Conservation (phyloP, 2,329 filamentous ascomycete species). For the Tricladium varicosporioides region DNA sequence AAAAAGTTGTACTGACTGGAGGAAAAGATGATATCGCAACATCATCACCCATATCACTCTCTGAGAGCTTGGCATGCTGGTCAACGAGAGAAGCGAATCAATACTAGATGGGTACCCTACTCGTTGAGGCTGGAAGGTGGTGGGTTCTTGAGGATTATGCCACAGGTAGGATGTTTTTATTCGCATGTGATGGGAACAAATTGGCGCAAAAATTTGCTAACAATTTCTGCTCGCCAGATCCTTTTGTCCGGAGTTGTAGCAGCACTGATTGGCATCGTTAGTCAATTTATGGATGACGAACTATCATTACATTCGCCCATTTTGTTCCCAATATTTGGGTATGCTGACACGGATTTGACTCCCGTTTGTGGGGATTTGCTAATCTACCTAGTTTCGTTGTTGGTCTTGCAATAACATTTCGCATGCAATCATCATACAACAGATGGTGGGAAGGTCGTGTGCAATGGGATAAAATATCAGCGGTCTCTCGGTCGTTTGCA, state of each 20-base stretch:
- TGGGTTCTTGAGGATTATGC: constrained; percentile 10
- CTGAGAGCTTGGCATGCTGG: constrained; percentile 17
- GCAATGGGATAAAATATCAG: constrained; percentile 19
- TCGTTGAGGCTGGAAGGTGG: constrained; percentile 16
- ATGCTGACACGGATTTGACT: neutral
- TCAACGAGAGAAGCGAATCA: constrained; percentile 13
- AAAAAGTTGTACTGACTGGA: no score
- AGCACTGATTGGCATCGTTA: constrained; percentile 3
- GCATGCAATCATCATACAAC: constrained; percentile 20
- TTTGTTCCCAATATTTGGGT: constrained; percentile 18
- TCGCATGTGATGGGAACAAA: neutral
- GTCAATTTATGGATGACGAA: constrained; percentile 7
- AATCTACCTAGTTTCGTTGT: constrained; percentile 14
- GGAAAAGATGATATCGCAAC: neutral
- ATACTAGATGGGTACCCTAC: constrained; percentile 15
- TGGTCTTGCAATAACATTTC: constrained; percentile 18
- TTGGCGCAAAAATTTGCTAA: neutral
- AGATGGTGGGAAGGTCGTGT: constrained; percentile 19
- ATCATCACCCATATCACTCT: constrained; percentile 12
- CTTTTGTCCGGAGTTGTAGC: constrained; percentile 12
- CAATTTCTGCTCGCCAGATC: constrained; percentile 7
- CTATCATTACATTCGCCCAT: constrained; percentile 15
- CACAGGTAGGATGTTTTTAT: constrained; percentile 10
- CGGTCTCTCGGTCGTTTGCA: constrained; percentile 16
- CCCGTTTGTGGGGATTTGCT: neutral